Evolutionary conservation across 2,329 filamentous ascomycete species (phyloP), one percentile per base, ranked within the genome.

Genomic region (Pezicula rhizophila): DNA sequence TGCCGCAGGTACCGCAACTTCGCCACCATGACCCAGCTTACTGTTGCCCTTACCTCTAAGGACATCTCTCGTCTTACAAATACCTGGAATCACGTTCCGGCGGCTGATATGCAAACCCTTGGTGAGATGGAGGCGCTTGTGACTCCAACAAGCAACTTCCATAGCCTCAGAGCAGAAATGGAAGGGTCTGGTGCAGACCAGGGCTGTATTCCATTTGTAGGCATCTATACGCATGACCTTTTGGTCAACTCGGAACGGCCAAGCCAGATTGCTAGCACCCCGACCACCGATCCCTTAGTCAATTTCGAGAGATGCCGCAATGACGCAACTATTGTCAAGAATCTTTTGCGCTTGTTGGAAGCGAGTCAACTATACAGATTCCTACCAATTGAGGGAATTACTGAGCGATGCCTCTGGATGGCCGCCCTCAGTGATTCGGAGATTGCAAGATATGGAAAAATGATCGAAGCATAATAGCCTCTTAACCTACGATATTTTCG

Each of bases 341-440:
- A 85, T 43, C 70, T 93, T 35, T 70, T 92, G 37, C 76, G 88
- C 18, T 72, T 93, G n/a, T 73, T 93, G 8, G 88, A 93, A 67
- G 84, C 86, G 1, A 91, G 87, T 63, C 80, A 83, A 18, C 77
- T 81, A 48, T 93, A 92, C 64, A 70, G 72, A 6, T 90, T 92
- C 64, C 77, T 82, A 57, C 82, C 87, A 1, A 80, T 91, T 34
- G 85, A 89, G 53, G 85, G 87, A 46, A 79, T 90, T 45, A 84
- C 87, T 4, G 87, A 89, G 67, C 77, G 86, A 54, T 93, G 88
- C 64, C 74, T 93, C n/a, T 93, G 89, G 88, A 83, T 93, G 70
- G 84, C 85, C 42, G 86, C 87, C 8, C 65, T 93, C 47, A 79
- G 70, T 47, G 87, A 92, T 56, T 80, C 82, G n/a, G 86, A 91